These are phyloP conservation scores for Colletotrichum ledebouriae DNA, from an alignment of 2,329 filamentous ascomycete species.

Conservation along the genomic window DNA sequence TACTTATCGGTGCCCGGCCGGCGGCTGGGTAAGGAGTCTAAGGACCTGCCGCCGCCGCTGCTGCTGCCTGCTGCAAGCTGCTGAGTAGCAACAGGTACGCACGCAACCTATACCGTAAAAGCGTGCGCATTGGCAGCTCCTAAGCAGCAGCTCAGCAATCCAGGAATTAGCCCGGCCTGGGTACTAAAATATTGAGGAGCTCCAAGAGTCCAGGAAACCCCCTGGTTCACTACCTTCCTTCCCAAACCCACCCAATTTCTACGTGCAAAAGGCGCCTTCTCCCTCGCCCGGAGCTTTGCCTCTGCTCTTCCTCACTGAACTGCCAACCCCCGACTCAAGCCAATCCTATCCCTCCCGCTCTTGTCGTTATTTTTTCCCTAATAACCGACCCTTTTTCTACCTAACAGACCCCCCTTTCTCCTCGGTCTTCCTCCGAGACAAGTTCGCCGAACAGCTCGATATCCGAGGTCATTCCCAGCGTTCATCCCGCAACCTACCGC, in stretches of 20 bases:
- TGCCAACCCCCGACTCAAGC: conserved; percentile 24
- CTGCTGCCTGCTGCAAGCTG: conserved; percentile 1
- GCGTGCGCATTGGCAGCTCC: conserved; percentile 12
- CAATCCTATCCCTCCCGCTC: conserved; percentile 26
- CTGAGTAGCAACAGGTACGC: too few relatives aligned
- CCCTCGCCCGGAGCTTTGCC: conserved; percentile 25
- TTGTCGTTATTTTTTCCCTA: conserved; percentile 1
- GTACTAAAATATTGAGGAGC: conserved; percentile 36
- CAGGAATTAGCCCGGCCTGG: not conserved
- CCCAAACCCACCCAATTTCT: conserved; percentile 38
- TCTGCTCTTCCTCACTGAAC: conserved; percentile 10
- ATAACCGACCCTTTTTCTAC: conserved; percentile 15
- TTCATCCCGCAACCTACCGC: conserved; percentile 40
- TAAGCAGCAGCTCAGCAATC: conserved; percentile 28
- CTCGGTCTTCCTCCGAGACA: conserved; percentile 39
- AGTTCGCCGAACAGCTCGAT: conserved; percentile 34
- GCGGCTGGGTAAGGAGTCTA: not conserved
- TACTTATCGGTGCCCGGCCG: not conserved
- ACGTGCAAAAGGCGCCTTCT: conserved; percentile 42
- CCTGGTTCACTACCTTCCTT: conserved; percentile 35
- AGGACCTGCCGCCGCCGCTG: not conserved
- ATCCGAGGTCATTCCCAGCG: conserved; percentile 40
- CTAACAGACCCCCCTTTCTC: conserved; percentile 16
- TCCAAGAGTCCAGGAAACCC: conserved; percentile 7
- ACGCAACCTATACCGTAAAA: too few relatives aligned